Evolutionary conservation across 306 rosid species (phyloP).

Genomic region (Citrullus amarus): DNA sequence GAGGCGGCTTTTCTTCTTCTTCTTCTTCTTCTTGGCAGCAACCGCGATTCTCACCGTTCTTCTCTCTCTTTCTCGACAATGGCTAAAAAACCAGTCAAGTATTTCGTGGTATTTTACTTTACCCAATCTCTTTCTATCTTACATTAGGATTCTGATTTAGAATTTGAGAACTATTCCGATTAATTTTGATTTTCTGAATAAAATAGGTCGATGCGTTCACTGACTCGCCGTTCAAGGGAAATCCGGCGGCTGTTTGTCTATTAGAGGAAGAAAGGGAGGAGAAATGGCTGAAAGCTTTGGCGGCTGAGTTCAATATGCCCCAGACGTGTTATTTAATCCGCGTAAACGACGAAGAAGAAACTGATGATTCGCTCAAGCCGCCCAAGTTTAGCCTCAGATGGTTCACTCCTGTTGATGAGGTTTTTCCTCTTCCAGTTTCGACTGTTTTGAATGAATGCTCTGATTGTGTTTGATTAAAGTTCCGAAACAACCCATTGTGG

Average conservation of each 20-base stretch:
- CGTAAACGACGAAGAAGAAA: background rate
- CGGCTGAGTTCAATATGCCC: conserved; percentile 47
- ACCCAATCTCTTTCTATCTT: background rate
- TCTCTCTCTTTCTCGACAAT: background rate
- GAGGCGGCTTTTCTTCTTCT: background rate
- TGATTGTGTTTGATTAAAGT: too few species aligned
- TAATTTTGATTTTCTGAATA: background rate
- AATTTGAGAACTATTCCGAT: background rate
- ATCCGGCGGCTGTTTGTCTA: conserved; percentile 64
- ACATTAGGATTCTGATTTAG: background rate
- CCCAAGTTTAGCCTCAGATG: background rate
- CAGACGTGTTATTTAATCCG: conserved; percentile 35
- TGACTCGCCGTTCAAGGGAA: conserved; percentile 57
- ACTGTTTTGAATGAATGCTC: background rate
- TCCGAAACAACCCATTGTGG: too few species aligned
- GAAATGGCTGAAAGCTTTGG: conserved; percentile 46
- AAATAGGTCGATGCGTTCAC: conserved; percentile 60
- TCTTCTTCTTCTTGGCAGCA: background rate
- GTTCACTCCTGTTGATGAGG: background rate
- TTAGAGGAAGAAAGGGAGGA: conserved; percentile 48
- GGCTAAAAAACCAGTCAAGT: conserved; percentile 41
- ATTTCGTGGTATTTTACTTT: conserved; percentile 32
- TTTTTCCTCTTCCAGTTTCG: too few species aligned
- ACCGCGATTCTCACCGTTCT: background rate
- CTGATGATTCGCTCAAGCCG: background rate